A percentile compares a stretch with the other conserved stretches of the same genome.
Conservation (phyloP, 2,329 filamentous ascomycete genomes). For the Aspergillus carbonarius region DNA sequence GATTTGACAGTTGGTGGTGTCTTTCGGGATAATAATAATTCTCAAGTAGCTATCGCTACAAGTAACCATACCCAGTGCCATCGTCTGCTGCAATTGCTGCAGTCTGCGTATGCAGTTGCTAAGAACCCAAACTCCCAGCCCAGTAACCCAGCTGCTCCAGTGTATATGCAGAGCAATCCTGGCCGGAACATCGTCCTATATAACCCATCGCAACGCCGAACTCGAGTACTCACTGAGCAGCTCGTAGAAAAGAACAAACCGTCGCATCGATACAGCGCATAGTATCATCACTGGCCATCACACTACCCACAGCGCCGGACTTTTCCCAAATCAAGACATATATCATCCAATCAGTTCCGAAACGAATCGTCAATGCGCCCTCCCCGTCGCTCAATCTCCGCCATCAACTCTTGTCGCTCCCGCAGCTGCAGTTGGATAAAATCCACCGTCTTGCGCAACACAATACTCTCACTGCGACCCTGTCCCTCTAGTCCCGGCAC, state of each 20-base stretch:
- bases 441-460: slow-evolving; percentile 70
- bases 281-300: neutral
- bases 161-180: too few species aligned
- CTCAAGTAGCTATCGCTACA: too few species aligned
- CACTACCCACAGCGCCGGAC: neutral
- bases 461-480: slow-evolving; percentile 78
- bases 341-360: slow-evolving; percentile 19
- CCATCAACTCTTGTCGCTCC: slow-evolving; percentile 58
- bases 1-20: too few species aligned
- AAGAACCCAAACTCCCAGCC: too few species aligned
- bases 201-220: too few species aligned
- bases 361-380: slow-evolving; percentile 52
- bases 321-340: neutral
- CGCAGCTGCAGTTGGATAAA: slow-evolving; percentile 62
- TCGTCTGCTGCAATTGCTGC: too few species aligned
- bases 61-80: too few species aligned
- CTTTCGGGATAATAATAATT: too few species aligned
- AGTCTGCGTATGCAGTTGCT: too few species aligned
- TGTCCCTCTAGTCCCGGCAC: slow-evolving; percentile 81
- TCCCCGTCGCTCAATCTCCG: slow-evolving; percentile 59
- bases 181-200: too few species aligned
- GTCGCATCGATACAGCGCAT: too few species aligned
- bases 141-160: too few species aligned
- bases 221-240: neutral
- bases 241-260: neutral